These are phyloP conservation scores for Fusarium sp. DNA, from an alignment of 2,329 filamentous ascomycete genomes.

Conservation along the genomic window DNA sequence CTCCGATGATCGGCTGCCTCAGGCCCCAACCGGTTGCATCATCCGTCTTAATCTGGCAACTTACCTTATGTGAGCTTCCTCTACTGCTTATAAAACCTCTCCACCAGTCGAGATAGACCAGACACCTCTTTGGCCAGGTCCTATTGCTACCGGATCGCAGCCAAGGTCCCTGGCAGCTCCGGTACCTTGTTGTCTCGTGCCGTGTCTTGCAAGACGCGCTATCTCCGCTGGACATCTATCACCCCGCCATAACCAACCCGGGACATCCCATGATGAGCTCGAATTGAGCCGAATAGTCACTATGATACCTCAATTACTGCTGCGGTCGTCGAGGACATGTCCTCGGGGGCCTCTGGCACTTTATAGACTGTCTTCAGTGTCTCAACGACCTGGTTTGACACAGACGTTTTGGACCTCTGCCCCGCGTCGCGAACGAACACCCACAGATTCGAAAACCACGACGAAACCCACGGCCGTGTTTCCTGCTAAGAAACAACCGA, in stretches of 20 bases:
- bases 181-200: constrained; percentile 32
- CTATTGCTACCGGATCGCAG: constrained; percentile 17
- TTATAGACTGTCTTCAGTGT: constrained; percentile 43
- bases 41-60: constrained; percentile 37
- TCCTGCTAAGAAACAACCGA: constrained; percentile 32
- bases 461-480: constrained; percentile 35
- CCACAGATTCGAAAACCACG: constrained; percentile 34
- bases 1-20: constrained; percentile 44
- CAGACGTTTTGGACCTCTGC: constrained; percentile 49
- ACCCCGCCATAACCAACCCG: constrained; percentile 42
- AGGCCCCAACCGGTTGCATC: constrained; percentile 46
- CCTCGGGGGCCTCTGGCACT: constrained; percentile 46
- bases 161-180: constrained; percentile 27
- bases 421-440: constrained; percentile 43
- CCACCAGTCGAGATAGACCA: neutral
- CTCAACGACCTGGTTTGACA: constrained; percentile 41
- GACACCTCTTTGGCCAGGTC: constrained; percentile 15
- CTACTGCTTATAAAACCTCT: constrained; percentile 23
- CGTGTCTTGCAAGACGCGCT: constrained; percentile 15
- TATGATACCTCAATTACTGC: constrained; percentile 53
- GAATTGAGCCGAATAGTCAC: constrained; percentile 39
- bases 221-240: constrained; percentile 17
- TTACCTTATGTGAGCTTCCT: constrained; percentile 32
- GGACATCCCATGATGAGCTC: constrained; percentile 44
- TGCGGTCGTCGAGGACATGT: constrained; percentile 49